Base-by-base conservation (phyloP, 192 early-diverging fungal genomes). In the Dispira parvispora region DNA sequence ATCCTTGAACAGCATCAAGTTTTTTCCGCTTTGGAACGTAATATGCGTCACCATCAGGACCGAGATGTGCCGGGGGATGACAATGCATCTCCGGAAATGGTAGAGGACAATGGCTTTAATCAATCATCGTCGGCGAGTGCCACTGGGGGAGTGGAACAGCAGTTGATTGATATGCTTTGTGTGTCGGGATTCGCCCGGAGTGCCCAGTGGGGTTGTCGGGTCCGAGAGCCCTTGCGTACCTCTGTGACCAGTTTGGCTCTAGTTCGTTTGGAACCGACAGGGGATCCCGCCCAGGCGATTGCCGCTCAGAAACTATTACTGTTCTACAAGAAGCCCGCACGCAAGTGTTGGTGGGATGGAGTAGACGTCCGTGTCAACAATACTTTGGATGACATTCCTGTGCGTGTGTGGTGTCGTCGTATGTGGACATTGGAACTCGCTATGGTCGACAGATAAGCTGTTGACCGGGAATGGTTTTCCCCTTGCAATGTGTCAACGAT, bases 261-360 rank as follows among this genome's bases (percentile, higher is more conserved):
- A 20, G 82, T 88, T 38, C 82, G 80, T 54, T 69, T 89, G 13
- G 82, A 84, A 68, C 84, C 82, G 44, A 82, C 84, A 5, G 78
- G 80, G 53, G 77, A 79, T 63, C 76, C 77, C 57, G 77, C 81
- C 56, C 82, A 83, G 56, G 79, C 82, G 74, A 80, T 83, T 12
- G 84, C 85, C 13, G 84, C 83, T 12, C 85, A 89, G 67, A 87
- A 85, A 65, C 68, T 89, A 28, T 63, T 88, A 13, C 66, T 87
- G 27, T 88, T 89, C 61, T 89, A 82, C 80, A 85, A 84, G 73
- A 89, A 88, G 66, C 85, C 88, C 16, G 88, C 88, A 65, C 81
- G 85, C 66, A 88, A 88, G 70, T 88, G 84, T 68, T 89, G 85
- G 85, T 89, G 87, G 85, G 85, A 89, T 72, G 82, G 84, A 20